Conservation (phyloP, 441 rosid species). For the Gossypium gossypioides region DNA sequence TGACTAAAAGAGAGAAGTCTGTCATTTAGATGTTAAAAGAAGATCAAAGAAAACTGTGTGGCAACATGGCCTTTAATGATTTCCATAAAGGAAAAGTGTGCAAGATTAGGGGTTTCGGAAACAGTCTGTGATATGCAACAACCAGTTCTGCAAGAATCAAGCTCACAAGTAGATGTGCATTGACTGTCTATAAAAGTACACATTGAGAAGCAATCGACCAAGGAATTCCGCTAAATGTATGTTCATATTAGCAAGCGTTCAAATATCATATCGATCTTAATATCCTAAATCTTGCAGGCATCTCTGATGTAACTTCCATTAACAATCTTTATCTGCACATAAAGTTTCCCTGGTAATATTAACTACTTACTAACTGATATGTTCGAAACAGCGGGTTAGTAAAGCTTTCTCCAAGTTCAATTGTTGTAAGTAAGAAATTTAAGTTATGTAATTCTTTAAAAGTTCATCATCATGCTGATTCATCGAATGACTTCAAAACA, state of each 20-base stretch:
- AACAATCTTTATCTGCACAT: background rate
- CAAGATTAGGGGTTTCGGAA: background rate
- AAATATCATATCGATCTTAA: background rate
- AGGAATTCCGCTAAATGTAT: background rate
- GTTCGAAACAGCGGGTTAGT: background rate
- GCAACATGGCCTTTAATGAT: background rate
- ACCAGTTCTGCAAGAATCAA: background rate
- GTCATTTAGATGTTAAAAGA: background rate
- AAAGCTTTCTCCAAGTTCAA: background rate
- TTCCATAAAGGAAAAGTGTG: background rate
- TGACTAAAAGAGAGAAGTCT: background rate
- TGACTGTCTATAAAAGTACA: background rate
- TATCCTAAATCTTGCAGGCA: background rate
- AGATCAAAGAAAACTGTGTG: background rate
- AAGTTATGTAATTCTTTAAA: background rate
- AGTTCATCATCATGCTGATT: background rate
- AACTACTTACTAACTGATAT: background rate
- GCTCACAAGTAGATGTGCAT: background rate
- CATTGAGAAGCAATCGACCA: background rate
- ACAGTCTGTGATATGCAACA: background rate
- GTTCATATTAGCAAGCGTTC: background rate
- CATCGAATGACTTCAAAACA: background rate
- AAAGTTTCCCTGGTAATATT: background rate
- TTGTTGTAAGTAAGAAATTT: background rate
- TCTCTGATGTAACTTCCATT: background rate